Conservation (phyloP, 2,329 filamentous ascomycete genomes). For the Aspergillus spinulosporus region DNA sequence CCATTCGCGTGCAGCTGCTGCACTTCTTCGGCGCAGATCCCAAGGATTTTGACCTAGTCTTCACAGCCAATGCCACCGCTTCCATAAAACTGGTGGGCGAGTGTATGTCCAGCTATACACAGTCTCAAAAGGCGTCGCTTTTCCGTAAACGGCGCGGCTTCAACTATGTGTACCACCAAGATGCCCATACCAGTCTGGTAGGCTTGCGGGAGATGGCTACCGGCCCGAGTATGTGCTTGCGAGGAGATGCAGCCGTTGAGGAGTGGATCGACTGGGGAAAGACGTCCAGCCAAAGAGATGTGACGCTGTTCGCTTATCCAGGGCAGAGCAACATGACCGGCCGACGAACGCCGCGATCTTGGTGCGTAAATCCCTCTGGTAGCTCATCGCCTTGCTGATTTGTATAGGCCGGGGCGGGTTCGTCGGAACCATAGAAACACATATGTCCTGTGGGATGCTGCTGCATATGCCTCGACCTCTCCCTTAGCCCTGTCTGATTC, state of each 20-base stretch:
- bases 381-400: background rate
- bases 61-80: conserved; percentile 18
- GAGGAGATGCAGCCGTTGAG: conserved; percentile 13
- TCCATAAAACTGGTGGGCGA: conserved; percentile 19
- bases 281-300: background rate
- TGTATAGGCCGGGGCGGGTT: conserved; percentile 2
- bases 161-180: conserved; percentile 18
- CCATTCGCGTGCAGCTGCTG: conserved; percentile 13
- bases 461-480: conserved; percentile 18
- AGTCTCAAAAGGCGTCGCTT: background rate
- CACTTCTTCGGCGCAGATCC: conserved; percentile 18
- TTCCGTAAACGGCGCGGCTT: conserved; percentile 7
- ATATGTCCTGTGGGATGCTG: conserved; percentile 17
- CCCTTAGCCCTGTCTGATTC: conserved; percentile 14
- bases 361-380: background rate
- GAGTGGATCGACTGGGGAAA: conserved; percentile 5
- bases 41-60: conserved; percentile 19
- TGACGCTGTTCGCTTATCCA: conserved; percentile 19
- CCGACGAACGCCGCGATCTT: conserved; percentile 13
- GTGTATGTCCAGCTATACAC: conserved; percentile 5
- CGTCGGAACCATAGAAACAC: conserved; percentile 7
- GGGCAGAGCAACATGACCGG: conserved; percentile 23
- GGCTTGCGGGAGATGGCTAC: conserved; percentile 15
- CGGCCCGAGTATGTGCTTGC: conserved; percentile 14
- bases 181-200: conserved; percentile 20